Evolutionary conservation across 2,329 filamentous ascomycete species (phyloP), one percentile per base, ranked within the genome.

Genomic region (Fusarium clavum): DNA sequence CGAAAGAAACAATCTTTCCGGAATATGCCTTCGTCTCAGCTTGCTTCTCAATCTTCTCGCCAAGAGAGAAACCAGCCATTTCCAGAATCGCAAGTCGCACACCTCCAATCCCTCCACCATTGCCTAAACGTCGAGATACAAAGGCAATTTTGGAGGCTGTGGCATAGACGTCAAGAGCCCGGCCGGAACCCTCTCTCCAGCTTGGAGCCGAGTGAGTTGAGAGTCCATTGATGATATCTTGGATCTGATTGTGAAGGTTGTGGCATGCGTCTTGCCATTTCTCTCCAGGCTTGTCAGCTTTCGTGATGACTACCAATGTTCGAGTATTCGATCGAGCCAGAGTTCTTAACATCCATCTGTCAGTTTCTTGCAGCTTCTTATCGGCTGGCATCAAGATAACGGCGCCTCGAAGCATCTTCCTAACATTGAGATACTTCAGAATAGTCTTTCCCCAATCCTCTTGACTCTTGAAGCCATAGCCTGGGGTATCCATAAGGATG

Each of bases 221-320:
- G 8, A 79, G 61, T 4, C 58, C 58, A 6, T 61, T 29, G 46
- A 82, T 63, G 41, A 79, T 75, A 6, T 51, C 44, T 20, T 75
- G 75, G n/a, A 82, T 59, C 30, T 68, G 63, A 6, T 54, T 61
- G 1, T 77, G 78, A 41, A 79, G 67, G 2, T 55, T 44, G 8
- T 57, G 57, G 62, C 80, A 81, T 22, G 57, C 60, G 13, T 61
- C 62, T 9, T 64, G 61, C 79, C 79, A 81, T 2, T 52, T 70
- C 13, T 72, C 73, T 30, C 74, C 77, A 45, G 71, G 76, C 69
- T 88, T 88, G 71, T 89, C 87, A 16, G 84, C 85, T 77, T 88
- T 88, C 13, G 87, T 89, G 51, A 90, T 75, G 7, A 88, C 81
- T 2, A 88, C 81, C 9, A 83, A 73, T 2, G 85, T 86, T 54